phyloP scores from a whole-genome alignment of 2,329 filamentous ascomycete genomes.

The Ophiostoma fasciatum region DNA sequence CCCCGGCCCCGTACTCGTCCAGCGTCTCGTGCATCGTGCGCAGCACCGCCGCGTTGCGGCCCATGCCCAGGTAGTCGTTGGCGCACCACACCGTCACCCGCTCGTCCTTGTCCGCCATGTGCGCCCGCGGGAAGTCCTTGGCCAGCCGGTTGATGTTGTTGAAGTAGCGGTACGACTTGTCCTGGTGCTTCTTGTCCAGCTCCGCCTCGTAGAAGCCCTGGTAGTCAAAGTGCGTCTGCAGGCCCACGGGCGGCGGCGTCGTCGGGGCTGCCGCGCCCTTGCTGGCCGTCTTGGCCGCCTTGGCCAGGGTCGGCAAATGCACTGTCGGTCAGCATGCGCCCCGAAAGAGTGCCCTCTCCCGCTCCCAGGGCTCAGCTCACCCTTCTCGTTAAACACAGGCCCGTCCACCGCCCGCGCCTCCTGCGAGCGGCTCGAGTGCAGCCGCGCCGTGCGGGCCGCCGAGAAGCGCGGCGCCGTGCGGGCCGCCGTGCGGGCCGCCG shows the following conservation, averaged over 20 bases:
- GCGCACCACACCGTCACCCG: constrained; percentile 97
- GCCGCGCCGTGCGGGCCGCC: constrained; percentile 31
- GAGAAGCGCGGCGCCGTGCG: constrained; percentile 7
- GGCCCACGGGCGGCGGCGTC: constrained; percentile 12
- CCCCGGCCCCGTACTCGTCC: constrained; percentile 87
- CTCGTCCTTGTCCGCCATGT: constrained; percentile 72
- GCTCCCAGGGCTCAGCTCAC: constrained; percentile 25
- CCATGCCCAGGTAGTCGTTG: constrained; percentile 98
- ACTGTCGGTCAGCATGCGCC: too few species aligned
- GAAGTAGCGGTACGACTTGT: constrained; percentile 99
- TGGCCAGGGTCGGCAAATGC: too few species aligned
- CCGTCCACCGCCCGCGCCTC: constrained; percentile 66
- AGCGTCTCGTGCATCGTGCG: constrained; percentile 88
- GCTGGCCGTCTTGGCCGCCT: constrained; percentile 6
- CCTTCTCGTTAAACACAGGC: constrained; percentile 34
- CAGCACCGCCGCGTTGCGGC: constrained; percentile 73
- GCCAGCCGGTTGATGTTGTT: constrained; percentile 99
- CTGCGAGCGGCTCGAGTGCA: constrained; percentile 68
- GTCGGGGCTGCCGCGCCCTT: constrained; percentile 7
- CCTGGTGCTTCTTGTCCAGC: constrained; percentile 97
- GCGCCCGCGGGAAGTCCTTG: constrained; percentile 87
- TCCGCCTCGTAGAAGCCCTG: constrained; percentile 76
- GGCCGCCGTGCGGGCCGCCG: constrained; percentile 9
- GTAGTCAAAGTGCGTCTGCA: constrained; percentile 64
- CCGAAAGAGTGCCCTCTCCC: too few species aligned